Conservation (phyloP, 2,329 filamentous ascomycete genomes). For the Sporothrix pseudoabietina region DNA sequence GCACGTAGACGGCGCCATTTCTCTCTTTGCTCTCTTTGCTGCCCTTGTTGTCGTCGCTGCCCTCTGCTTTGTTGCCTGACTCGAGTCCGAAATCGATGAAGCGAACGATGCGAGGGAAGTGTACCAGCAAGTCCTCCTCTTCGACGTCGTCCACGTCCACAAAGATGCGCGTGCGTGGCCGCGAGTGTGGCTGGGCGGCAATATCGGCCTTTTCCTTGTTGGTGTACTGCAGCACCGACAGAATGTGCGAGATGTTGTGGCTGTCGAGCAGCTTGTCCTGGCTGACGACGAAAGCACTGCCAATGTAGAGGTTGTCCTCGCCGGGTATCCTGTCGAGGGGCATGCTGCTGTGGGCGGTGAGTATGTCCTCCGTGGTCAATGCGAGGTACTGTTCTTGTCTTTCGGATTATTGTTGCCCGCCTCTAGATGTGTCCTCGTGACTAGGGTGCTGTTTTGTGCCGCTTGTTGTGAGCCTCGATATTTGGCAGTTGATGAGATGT, state of each 20-base stretch:
- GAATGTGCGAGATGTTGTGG: constrained; percentile 81
- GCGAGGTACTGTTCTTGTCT: too few relatives aligned
- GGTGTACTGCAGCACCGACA: constrained; percentile 68
- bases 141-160: constrained; percentile 90
- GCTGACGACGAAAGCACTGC: constrained; percentile 79
- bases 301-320: constrained; percentile 72
- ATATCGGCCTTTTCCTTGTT: constrained; percentile 47
- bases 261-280: constrained; percentile 66
- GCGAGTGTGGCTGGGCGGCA: constrained; percentile 50
- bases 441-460: background rate
- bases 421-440: background rate
- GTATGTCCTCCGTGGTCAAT: too few relatives aligned
- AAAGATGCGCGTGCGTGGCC: constrained; percentile 14
- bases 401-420: background rate
- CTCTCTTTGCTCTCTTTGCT: constrained; percentile 33
- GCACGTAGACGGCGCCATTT: constrained; percentile 54
- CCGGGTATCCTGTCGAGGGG: constrained; percentile 68
- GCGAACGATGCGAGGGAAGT: constrained; percentile 74
- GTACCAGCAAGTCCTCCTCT: constrained; percentile 80
- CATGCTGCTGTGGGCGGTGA: constrained; percentile 45
- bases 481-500: background rate
- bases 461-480: background rate
- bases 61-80: background rate
- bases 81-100: constrained; percentile 62
- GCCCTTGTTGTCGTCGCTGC: constrained; percentile 36